Conservation (phyloP, 257 asterid species). For the Solanum chmielewskii region DNA sequence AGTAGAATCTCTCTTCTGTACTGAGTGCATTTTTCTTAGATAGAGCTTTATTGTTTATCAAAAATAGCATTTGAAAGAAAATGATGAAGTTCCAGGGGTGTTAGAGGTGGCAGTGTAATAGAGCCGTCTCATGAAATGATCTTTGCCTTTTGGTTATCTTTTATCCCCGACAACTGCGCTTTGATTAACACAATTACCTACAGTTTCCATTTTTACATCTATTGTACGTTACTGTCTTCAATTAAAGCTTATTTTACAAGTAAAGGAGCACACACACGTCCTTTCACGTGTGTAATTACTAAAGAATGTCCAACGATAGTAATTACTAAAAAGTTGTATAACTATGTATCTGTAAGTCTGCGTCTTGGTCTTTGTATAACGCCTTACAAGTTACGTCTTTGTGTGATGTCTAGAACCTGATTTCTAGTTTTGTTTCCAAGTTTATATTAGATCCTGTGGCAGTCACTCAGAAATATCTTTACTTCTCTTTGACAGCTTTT, state of each 20-base stretch:
- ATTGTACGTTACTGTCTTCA: not conserved
- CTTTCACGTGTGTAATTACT: not conserved
- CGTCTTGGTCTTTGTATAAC: not conserved
- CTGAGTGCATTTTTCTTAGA: not conserved
- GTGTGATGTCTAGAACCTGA: not conserved
- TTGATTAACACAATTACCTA: not conserved
- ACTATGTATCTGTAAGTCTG: not conserved
- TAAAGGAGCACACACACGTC: not conserved
- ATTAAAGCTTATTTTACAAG: not conserved
- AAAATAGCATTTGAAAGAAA: not conserved
- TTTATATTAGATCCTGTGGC: not conserved
- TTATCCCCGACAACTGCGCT: not conserved
- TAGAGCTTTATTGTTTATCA: not conserved
- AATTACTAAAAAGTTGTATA: not conserved
- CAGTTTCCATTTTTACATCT: not conserved
- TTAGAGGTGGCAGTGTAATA: not conserved
- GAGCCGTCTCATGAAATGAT: not conserved
- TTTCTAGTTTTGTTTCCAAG: not conserved
- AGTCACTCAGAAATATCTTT: not conserved
- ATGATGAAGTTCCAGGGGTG: not conserved
- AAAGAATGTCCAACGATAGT: not conserved
- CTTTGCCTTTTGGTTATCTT: not conserved
- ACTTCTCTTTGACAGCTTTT: conserved; percentile 48
- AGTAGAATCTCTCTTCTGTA: not conserved
- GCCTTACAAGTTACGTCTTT: not conserved